Base-by-base conservation (phyloP, 2,329 filamentous ascomycete species). In the Paraconiothyrium sp. region DNA sequence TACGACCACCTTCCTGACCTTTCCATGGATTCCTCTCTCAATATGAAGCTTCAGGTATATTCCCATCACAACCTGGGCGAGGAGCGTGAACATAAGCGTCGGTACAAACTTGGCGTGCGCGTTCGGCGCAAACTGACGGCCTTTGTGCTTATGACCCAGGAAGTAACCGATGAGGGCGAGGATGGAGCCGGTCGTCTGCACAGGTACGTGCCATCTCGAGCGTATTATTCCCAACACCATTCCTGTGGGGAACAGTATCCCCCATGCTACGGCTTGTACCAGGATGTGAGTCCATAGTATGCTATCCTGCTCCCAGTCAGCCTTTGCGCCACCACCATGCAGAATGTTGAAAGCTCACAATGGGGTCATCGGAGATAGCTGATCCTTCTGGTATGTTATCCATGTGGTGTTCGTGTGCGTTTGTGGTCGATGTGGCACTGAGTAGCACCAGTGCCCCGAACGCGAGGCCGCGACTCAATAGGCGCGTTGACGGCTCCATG, bases 251-350 rank as follows among this genome's bases (percentile, higher is more conserved):
- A 97, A 98, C 61, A 98, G 87, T 69, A 99, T 85, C 64, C 95
- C 95, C 84, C 96, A 98, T 60, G 93, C 89, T 61, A 95, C 75
- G 77, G 89, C 90, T 85, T 97, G 94, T 49, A 97, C 80, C 62
- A 97, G 85, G 73, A 99, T 98, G 80, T 99, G 95, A 69, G 90
- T 85, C 95, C 95, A 99, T 87, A 99, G 80, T 72, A 89, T 92
- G 46, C 89, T 86, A 78, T 98, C 95, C 84, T 87, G 69, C 20
- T 27, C 27, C 5, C 43, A 27, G 43, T 56, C 20, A 56, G 54
- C 32, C 57, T 32, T 58, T 22, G 37, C 57, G 30, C 16, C 39
- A 35, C 13, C 14, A 27, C 37, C 16, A 13, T n/a, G 10, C 24
- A n/a, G 27, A 16, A 35, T 30, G 13, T 22, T 14, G 30, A 30